Evolutionary conservation across 1,284 basidiomycete genomes (phyloP).

Genomic region (Malassezia globosa): DNA sequence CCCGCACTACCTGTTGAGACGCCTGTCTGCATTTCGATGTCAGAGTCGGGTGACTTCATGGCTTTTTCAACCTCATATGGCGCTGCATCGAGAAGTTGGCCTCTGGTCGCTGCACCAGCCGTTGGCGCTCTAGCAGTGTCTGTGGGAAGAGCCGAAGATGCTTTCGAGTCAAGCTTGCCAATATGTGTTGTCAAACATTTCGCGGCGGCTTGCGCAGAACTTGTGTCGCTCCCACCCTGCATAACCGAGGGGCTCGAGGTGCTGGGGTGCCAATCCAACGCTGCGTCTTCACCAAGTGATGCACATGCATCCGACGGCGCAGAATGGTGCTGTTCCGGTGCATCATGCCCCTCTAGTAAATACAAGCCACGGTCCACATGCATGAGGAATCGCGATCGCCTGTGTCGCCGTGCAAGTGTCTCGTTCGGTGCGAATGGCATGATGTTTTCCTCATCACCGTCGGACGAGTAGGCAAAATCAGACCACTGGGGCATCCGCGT

Average conservation of each 20-base stretch:
- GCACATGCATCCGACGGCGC: too few relatives aligned
- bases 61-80: not conserved
- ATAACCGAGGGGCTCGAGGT: not conserved
- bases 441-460: conserved; percentile 14
- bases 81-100: too few relatives aligned
- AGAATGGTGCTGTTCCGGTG: not conserved
- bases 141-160: not conserved
- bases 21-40: not conserved
- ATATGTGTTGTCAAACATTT: too few relatives aligned
- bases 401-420: not conserved
- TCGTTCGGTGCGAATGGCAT: not conserved
- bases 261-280: not conserved
- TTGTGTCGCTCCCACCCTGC: not conserved
- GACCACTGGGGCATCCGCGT: conserved; percentile 42
- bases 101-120: too few relatives aligned
- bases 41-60: not conserved
- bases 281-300: not conserved
- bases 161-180: not conserved
- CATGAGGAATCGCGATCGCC: conserved; percentile 26
- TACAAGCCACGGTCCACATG: conserved; percentile 41
- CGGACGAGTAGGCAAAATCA: conserved; percentile 38
- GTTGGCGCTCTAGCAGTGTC: not conserved
- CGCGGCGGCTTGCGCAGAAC: not conserved
- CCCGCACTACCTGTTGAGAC: too few relatives aligned
- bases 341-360: conserved; percentile 15